A percentile compares a stretch with the other conserved stretches of the same genome.
These are phyloP conservation scores for Lepidium africanum DNA, from an alignment of 345 rosid genomes.

Conservation along the genomic window DNA sequence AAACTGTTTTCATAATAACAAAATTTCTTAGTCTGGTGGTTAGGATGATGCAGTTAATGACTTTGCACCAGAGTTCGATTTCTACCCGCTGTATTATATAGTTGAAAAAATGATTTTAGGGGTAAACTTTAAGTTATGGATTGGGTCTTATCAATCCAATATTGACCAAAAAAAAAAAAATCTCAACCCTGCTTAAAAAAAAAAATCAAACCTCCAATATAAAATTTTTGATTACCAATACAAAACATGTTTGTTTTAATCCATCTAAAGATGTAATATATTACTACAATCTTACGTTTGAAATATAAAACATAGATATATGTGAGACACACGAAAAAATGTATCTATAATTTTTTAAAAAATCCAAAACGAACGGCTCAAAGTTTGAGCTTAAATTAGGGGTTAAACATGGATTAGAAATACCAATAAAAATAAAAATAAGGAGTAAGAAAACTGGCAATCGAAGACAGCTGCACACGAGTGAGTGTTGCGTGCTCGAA, in stretches of 20 bases:
- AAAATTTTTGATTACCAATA: not conserved
- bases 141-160: no score
- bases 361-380: not conserved
- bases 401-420: not conserved
- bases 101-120: no score
- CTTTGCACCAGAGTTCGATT: no score
- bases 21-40: no score
- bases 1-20: no score
- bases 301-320: not conserved
- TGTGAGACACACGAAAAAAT: not conserved
- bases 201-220: no score
- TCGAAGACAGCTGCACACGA: conserved; percentile 27
- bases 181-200: no score
- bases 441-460: conserved; percentile 2
- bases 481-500: conserved; percentile 25
- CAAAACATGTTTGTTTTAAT: not conserved
- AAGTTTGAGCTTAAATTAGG: not conserved
- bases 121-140: no score
- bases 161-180: no score
- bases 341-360: not conserved
- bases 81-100: no score
- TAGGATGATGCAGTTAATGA: no score
- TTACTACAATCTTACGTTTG: not conserved
- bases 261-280: not conserved
- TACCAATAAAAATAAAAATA: not conserved